Conservation (phyloP, 805 yeast species). For the Teunomyces panamensis region DNA sequence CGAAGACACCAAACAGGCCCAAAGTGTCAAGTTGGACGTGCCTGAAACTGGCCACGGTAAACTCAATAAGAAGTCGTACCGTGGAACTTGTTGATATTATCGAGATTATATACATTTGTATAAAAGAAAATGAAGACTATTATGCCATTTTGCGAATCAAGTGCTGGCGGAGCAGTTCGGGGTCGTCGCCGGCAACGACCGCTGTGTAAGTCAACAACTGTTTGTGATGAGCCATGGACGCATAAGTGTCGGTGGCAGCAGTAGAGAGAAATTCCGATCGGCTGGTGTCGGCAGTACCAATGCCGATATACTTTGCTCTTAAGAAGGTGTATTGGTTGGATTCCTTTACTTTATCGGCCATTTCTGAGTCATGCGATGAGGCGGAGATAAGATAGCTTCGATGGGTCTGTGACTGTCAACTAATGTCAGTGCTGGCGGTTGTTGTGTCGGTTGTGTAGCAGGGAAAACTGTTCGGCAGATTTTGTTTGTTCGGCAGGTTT, state of each 20-base stretch:
- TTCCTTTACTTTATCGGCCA: conserved; percentile 67
- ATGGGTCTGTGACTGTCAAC: too few species aligned
- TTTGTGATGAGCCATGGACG: conserved; percentile 60
- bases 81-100: conserved; percentile 32
- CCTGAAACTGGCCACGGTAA: conserved; percentile 18
- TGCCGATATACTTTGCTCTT: conserved; percentile 64
- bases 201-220: conserved; percentile 52
- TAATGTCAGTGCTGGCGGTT: too few species aligned
- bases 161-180: conserved; percentile 26
- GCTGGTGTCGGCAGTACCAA: conserved; percentile 73
- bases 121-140: conserved; percentile 45
- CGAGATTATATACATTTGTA: too few species aligned
- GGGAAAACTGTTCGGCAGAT: too few species aligned
- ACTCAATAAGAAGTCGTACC: conserved; percentile 28
- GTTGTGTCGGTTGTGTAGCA: too few species aligned
- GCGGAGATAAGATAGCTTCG: background rate
- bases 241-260: conserved; percentile 63
- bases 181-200: conserved; percentile 45
- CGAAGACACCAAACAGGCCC: conserved; percentile 29
- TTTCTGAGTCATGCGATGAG: conserved; percentile 7
- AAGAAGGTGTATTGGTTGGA: conserved; percentile 53
- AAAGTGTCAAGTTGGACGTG: conserved; percentile 18
- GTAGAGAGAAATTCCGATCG: conserved; percentile 67
- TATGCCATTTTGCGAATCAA: conserved; percentile 37
- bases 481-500: too few species aligned